A percentile compares a stretch with the other conserved stretches of the same genome.
Conservation (phyloP, 2,329 filamentous ascomycete species). For the Zelopaecilomyces penicillatus region DNA sequence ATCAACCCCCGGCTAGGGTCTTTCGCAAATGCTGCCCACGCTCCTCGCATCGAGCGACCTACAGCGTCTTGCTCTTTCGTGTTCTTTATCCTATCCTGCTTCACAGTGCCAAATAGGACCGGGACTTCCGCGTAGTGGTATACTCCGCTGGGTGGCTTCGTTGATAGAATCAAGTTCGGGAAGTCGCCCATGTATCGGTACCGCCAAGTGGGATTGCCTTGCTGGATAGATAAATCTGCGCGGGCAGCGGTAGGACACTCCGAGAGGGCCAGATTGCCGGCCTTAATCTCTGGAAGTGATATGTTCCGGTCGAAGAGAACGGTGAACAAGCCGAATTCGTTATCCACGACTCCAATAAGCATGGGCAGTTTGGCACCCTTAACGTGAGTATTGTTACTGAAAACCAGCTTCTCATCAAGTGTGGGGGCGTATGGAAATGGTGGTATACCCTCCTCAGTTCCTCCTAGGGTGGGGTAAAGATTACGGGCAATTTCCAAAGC, state of each 20-base stretch:
- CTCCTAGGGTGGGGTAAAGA: too few species aligned
- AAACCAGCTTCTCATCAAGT: not conserved
- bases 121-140: not conserved
- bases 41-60: not conserved
- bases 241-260: conserved; percentile 9
- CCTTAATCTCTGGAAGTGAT: too few species aligned
- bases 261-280: too few species aligned
- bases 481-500: not conserved
- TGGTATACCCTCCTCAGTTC: too few species aligned
- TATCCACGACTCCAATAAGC: too few species aligned
- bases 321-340: too few species aligned
- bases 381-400: not conserved
- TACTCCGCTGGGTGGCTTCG: not conserved
- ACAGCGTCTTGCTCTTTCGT: not conserved
- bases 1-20: not conserved
- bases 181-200: not conserved
- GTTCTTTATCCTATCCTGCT: not conserved
- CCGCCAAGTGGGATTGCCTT: not conserved
- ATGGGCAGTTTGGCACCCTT: too few species aligned
- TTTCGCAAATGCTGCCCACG: conserved; percentile 1
- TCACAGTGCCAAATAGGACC: not conserved
- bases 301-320: too few species aligned
- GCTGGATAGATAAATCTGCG: conserved; percentile 8
- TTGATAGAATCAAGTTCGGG: conserved; percentile 1
- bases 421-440: not conserved